Percentiles rank a stretch among this genome's conserved stretches.
These are phyloP conservation scores for Saccharum officinarum DNA, from an alignment of 176 grass and related monocot genomes.

Conservation along the genomic window DNA sequence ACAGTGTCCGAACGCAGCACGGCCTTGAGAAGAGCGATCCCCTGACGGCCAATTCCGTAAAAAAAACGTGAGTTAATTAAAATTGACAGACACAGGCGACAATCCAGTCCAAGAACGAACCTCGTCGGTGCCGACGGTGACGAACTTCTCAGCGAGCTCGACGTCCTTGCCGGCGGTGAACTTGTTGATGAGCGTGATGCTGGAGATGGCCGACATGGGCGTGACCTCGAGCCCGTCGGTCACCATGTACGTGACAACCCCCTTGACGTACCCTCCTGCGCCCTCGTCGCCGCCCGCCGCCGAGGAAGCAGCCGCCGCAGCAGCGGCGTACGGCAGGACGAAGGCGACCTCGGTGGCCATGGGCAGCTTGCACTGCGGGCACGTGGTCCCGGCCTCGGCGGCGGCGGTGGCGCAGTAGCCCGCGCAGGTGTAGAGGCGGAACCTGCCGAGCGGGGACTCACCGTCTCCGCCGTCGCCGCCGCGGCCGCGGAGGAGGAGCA, in stretches of 20 bases:
- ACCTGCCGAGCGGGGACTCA: background rate
- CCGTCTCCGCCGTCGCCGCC: background rate
- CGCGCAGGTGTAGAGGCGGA: slow-evolving; percentile 34
- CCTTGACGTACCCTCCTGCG: slow-evolving; percentile 52
- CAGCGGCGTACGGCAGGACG: slow-evolving; percentile 14
- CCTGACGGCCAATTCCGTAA: background rate
- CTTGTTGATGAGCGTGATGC: slow-evolving; percentile 47
- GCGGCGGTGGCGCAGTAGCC: slow-evolving; percentile 31
- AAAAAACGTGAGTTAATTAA: background rate
- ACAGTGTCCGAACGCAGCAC: slow-evolving; percentile 45
- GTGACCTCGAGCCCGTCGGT: slow-evolving; percentile 48
- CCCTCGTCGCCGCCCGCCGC: background rate
- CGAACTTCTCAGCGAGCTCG: slow-evolving; percentile 55
- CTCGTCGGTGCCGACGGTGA: slow-evolving; percentile 35
- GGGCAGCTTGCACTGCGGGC: slow-evolving; percentile 32
- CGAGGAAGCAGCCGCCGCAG: background rate
- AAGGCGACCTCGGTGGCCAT: slow-evolving; percentile 27
- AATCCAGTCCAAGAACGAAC: background rate
- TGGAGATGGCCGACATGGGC: slow-evolving; percentile 67
- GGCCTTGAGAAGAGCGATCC: slow-evolving; percentile 40
- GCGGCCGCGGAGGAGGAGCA: slow-evolving; percentile 34
- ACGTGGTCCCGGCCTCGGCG: background rate
- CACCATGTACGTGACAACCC: slow-evolving; percentile 48
- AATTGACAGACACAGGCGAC: background rate
- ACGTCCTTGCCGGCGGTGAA: slow-evolving; percentile 19